Evolutionary conservation across 345 rosid genomes (phyloP).

Genomic region (Sonneratia alba): DNA sequence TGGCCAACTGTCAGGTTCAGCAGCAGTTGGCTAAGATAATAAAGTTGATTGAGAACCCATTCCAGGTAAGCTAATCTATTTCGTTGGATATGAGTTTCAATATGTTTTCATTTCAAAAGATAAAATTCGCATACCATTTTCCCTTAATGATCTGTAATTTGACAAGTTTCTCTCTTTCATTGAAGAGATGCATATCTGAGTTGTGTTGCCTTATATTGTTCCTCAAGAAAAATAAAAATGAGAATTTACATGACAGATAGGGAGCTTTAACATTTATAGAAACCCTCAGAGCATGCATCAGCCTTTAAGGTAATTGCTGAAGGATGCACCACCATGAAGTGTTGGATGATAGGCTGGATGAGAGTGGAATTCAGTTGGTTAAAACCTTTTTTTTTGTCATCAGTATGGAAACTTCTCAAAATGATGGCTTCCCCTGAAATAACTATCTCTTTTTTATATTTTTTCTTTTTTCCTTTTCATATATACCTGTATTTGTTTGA

Average conservation of each 20-base stretch:
- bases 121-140: not conserved
- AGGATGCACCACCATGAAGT: not conserved
- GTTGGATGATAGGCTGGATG: not conserved
- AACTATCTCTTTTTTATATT: no score
- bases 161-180: not conserved
- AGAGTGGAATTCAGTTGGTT: not conserved
- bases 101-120: not conserved
- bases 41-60: constrained; percentile 70
- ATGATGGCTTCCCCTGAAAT: not conserved
- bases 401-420: not conserved
- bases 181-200: not conserved
- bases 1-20: constrained; percentile 55
- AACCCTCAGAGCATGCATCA: not conserved
- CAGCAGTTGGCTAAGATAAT: constrained; percentile 76
- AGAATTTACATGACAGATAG: not conserved
- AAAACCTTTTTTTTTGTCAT: not conserved
- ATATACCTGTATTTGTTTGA: not conserved
- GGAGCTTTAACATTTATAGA: not conserved
- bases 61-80: constrained; percentile 44
- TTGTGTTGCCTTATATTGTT: not conserved
- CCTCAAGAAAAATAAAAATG: not conserved
- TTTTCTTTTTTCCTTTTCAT: not conserved
- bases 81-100: not conserved
- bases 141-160: not conserved
- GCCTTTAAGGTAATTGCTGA: not conserved